Evolutionary conservation across 148 eudicot genomes (phyloP), one percentile per base, ranked within the genome.

Genomic region (Diospyros lotus): DNA sequence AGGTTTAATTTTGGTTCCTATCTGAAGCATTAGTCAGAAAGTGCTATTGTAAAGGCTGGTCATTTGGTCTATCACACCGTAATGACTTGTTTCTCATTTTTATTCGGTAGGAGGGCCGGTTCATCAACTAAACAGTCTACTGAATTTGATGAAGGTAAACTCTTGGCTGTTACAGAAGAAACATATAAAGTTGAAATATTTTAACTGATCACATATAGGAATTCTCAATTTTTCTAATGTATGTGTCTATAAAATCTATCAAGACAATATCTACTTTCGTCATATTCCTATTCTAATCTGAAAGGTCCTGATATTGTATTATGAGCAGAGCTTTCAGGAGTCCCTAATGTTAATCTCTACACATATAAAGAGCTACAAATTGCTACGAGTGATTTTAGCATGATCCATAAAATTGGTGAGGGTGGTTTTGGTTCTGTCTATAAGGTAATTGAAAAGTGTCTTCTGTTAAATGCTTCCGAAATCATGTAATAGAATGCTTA

Each of bases 381-480:
- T 62, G 98, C 98, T 48, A 89, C 98, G 1, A 76, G 72, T 58
- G 78, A 87, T 77, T 93, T 93, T 69, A 84, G 81, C 68, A 64
- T 69, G 41, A 80, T 78, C 12, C 89, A 86, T 70, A 93, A 88
- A 80, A 86, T 93, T 75, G 98, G 98, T 60, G 80, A 82, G 72
- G 98, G 98, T 53, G 98, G 98, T 64, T 93, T 86, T 77, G 98
- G 98, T 83, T 82, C 86, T 13, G 98, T 93, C 61, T 93, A 83
- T 78, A 93, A 91, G 98, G 98, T 91, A 81, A 75, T 18, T 74
- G 42, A 41, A 11, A 7, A 15, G 28, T 28, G 0, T 11, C 39
- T 69, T 14, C 15, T 71, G 39, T n/a, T 67, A 8, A 2, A 17
- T 28, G 0, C 15, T 64, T 48, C 17, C 4, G 4, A 18, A 7